phyloP scores from a whole-genome alignment of 805 yeast genomes.

The Pichia paraexigua region DNA sequence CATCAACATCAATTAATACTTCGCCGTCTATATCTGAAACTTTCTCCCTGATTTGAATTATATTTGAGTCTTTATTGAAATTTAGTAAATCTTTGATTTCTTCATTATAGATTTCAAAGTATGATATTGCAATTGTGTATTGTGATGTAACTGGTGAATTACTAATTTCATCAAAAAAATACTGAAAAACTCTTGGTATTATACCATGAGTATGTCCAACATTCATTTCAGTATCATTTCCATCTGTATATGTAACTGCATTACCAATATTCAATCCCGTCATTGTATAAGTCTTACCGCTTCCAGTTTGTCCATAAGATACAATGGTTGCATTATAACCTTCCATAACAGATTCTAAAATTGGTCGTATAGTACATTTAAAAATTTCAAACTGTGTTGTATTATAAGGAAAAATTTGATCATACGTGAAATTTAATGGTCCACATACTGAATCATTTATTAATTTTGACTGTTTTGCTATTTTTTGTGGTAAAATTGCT shows the following conservation, averaged over 20 bases:
- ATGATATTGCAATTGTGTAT: constrained; percentile 49
- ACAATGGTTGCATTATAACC: constrained; percentile 42
- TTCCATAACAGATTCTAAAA: constrained; percentile 59
- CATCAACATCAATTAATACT: constrained; percentile 49
- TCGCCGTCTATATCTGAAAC: constrained; percentile 42
- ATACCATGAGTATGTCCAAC: constrained; percentile 36
- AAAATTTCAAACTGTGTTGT: constrained; percentile 53
- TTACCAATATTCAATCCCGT: constrained; percentile 42
- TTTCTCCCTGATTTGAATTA: constrained; percentile 56
- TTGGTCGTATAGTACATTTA: constrained; percentile 47
- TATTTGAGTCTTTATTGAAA: constrained; percentile 25
- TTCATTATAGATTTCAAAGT: constrained; percentile 79
- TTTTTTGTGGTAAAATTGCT: background rate
- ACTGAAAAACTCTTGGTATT: constrained; percentile 64
- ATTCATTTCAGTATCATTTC: background rate
- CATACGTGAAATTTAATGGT: constrained; percentile 43
- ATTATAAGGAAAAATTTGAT: constrained; percentile 48
- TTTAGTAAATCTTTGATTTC: constrained; percentile 61
- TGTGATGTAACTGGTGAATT: constrained; percentile 3
- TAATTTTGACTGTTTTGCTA: background rate
- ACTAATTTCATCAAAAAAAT: constrained; percentile 47
- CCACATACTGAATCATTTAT: background rate
- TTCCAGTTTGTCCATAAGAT: constrained; percentile 78
- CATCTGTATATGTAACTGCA: constrained; percentile 16
- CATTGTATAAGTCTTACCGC: constrained; percentile 84